A percentile compares a stretch with the other conserved stretches of the same genome.
Evolutionary conservation across 1,284 basidiomycete species (phyloP).

Genomic region (Ceratobasidium sp.): DNA sequence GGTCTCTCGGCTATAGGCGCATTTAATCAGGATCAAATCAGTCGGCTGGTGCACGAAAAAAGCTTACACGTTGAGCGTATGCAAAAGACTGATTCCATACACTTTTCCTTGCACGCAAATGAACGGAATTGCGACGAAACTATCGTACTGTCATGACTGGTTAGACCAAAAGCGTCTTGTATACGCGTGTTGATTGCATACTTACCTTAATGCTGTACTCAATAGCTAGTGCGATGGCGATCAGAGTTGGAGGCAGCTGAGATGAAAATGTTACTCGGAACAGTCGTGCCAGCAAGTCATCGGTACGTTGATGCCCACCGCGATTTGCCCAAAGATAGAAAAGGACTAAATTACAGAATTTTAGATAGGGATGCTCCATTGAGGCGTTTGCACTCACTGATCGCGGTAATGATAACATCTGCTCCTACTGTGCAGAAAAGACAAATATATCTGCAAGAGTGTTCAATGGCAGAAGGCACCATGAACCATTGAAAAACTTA

Average conservation of each 20-base stretch:
- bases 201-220: constrained; percentile 37
- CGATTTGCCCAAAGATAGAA: constrained; percentile 15
- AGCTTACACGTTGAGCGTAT: constrained; percentile 36
- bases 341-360: background rate
- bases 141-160: constrained; percentile 23
- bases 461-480: background rate
- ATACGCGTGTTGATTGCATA: background rate
- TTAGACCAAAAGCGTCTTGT: background rate
- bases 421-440: constrained; percentile 34
- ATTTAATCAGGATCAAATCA: background rate
- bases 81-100: constrained; percentile 35
- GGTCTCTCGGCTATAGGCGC: constrained; percentile 15
- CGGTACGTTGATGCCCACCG: constrained; percentile 9
- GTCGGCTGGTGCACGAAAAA: background rate
- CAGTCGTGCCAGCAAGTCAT: constrained; percentile 9
- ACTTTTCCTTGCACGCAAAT: constrained; percentile 40
- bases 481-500: background rate
- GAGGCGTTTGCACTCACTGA: constrained; percentile 6
- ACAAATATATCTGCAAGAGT: constrained; percentile 19
- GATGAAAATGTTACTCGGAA: constrained; percentile 23
- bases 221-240: constrained; percentile 32
- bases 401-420: constrained; percentile 23
- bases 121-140: constrained; percentile 40
- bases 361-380: background rate
- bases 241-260: constrained; percentile 39